These are phyloP conservation scores for Nakaseomyces nivariensis DNA, from an alignment of 1,139 yeast species.

Conservation along the genomic window DNA sequence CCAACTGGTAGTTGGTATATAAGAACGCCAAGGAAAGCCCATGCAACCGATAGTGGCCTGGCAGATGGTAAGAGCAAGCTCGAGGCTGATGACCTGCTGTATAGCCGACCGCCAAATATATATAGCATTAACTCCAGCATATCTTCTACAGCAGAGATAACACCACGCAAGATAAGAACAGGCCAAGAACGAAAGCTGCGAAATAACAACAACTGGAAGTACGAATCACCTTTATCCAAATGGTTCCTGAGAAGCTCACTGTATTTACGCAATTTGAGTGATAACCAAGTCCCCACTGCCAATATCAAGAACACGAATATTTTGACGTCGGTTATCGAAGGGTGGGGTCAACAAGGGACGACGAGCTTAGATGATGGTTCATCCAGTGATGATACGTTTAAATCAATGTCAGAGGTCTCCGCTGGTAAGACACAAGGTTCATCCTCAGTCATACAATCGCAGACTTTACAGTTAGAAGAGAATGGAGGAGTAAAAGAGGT, in stretches of 20 bases:
- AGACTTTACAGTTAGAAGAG: neutral
- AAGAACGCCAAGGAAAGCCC: conserved; percentile 6
- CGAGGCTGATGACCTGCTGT: conserved; percentile 14
- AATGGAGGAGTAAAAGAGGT: no score
- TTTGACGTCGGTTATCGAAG: conserved; percentile 3
- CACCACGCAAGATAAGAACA: neutral
- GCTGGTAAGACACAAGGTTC: no score
- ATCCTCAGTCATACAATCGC: neutral
- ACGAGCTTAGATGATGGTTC: neutral
- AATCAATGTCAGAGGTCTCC: neutral
- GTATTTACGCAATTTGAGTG: conserved; percentile 11
- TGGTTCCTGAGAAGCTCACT: conserved; percentile 27
- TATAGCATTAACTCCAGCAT: conserved; percentile 12
- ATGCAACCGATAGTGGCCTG: neutral
- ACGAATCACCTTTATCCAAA: conserved; percentile 26
- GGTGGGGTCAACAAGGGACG: neutral
- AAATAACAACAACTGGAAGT: conserved; percentile 16
- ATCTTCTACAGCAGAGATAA: neutral
- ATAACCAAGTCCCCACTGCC: neutral
- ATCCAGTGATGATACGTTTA: neutral
- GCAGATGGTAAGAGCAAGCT: neutral
- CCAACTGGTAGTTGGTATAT: neutral
- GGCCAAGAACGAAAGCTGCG: neutral
- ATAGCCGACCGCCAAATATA: conserved; percentile 20
- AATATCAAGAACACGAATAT: conserved; percentile 1